Conservation (phyloP, 108 stramenopile genomes). For the Aurantiochytrium sp. region DNA sequence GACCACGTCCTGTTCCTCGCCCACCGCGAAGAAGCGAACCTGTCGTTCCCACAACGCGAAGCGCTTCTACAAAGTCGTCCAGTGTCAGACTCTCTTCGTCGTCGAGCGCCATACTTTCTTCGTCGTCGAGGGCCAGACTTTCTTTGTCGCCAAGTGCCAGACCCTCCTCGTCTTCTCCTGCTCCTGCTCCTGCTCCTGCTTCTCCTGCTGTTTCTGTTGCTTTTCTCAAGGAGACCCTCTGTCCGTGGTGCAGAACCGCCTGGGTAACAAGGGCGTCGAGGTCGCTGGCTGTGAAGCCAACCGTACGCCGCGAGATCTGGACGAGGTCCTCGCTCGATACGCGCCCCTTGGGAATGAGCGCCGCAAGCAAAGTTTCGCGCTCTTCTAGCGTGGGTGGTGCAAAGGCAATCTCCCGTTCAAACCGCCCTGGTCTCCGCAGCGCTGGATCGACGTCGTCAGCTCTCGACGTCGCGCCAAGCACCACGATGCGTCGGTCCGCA, state of each 20-base stretch:
- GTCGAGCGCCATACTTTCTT: no score
- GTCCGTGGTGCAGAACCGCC: not conserved
- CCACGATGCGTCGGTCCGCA: slow-evolving; percentile 74
- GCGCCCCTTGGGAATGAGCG: not conserved
- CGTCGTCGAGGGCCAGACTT: no score
- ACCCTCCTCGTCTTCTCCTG: not conserved
- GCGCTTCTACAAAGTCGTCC: not conserved
- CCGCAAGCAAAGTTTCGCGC: not conserved
- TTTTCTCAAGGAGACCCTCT: not conserved
- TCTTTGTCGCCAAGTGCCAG: no score
- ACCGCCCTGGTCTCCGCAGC: slow-evolving; percentile 86
- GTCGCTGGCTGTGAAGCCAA: not conserved
- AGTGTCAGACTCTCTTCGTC: not conserved
- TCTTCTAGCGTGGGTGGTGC: slow-evolving; percentile 22
- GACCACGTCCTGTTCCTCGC: slow-evolving; percentile 31
- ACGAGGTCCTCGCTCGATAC: not conserved
- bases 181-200: not conserved
- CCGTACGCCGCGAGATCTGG: not conserved
- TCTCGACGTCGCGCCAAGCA: slow-evolving; percentile 94
- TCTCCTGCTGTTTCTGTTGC: not conserved
- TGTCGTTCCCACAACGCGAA: not conserved
- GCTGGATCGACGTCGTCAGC: slow-evolving; percentile 93
- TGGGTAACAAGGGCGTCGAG: not conserved
- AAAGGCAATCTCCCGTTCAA: slow-evolving; percentile 38
- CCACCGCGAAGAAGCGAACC: not conserved